Conservation (phyloP, 352 stramenopile genomes). For the Sclerospora graminicola region DNA sequence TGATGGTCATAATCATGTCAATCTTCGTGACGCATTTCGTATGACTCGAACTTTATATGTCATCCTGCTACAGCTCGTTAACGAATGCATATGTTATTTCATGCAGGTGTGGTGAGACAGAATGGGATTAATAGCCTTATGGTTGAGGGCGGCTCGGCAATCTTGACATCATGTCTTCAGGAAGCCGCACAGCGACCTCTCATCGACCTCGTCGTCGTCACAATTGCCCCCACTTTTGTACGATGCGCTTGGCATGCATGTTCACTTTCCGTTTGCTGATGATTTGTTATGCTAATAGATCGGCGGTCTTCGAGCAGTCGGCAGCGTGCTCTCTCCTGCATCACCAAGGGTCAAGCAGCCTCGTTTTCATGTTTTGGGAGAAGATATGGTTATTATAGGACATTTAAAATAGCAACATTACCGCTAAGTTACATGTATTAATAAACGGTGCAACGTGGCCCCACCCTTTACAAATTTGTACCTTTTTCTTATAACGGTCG, state of each 20-base stretch:
- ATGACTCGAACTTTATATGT: too few relatives aligned
- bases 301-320: constrained; percentile 43
- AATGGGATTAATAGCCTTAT: constrained; percentile 58
- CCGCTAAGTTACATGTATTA: too few relatives aligned
- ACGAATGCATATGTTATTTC: background rate
- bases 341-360: constrained; percentile 19
- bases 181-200: constrained; percentile 27
- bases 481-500: too few relatives aligned
- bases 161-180: constrained; percentile 62
- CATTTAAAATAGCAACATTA: constrained; percentile 6
- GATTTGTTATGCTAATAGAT: constrained; percentile 27
- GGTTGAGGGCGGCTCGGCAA: constrained; percentile 69
- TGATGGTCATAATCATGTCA: constrained; percentile 23
- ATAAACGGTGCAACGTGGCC: too few relatives aligned
- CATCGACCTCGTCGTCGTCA: constrained; percentile 64
- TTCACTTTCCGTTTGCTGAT: too few relatives aligned
- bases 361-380: constrained; percentile 24
- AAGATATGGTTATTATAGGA: constrained; percentile 42
- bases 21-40: constrained; percentile 58
- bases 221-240: constrained; percentile 75
- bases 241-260: background rate
- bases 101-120: constrained; percentile 24
- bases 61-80: too few relatives aligned
- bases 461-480: too few relatives aligned
- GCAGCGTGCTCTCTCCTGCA: constrained; percentile 13